Conservation (phyloP, 2,329 filamentous ascomycete species). For the Harringtonia lauricola region DNA sequence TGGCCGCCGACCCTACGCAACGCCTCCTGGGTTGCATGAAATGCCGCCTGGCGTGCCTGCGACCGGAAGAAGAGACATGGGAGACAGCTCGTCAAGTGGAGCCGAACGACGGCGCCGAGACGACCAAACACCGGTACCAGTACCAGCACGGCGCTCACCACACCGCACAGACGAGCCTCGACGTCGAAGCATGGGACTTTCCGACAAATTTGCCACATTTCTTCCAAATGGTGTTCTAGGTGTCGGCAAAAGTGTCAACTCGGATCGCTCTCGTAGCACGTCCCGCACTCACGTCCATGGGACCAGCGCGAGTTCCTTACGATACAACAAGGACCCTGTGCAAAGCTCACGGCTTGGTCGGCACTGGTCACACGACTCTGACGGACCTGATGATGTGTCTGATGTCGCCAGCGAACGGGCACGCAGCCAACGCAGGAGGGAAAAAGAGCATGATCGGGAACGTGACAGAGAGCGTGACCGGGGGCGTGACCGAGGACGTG, state of each 20-base stretch:
- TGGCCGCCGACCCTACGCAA: slow-evolving; percentile 20
- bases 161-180: slow-evolving; percentile 23
- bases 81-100: slow-evolving; percentile 10
- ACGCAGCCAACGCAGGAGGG: slow-evolving; percentile 15
- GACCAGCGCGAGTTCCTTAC: slow-evolving; percentile 8
- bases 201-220: slow-evolving; percentile 32
- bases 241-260: slow-evolving; percentile 14
- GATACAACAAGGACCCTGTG: slow-evolving; percentile 29
- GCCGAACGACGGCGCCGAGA: slow-evolving; percentile 7
- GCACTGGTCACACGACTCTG: slow-evolving; percentile 30
- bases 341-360: slow-evolving; percentile 28
- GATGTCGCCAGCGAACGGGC: slow-evolving; percentile 11
- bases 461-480: slow-evolving; percentile 19
- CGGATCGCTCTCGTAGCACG: slow-evolving; percentile 20
- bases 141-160: slow-evolving; percentile 6
- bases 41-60: slow-evolving; percentile 16
- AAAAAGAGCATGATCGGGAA: slow-evolving; percentile 21
- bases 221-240: slow-evolving; percentile 22
- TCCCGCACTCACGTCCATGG: slow-evolving; percentile 9
- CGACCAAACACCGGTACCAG: slow-evolving; percentile 2
- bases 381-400: slow-evolving; percentile 3
- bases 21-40: slow-evolving; percentile 17
- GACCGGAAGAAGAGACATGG: neutral
- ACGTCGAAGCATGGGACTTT: slow-evolving; percentile 23
- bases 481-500: slow-evolving; percentile 21